phyloP scores from a whole-genome alignment of 306 rosid species.

The Cucurbita maxima region DNA sequence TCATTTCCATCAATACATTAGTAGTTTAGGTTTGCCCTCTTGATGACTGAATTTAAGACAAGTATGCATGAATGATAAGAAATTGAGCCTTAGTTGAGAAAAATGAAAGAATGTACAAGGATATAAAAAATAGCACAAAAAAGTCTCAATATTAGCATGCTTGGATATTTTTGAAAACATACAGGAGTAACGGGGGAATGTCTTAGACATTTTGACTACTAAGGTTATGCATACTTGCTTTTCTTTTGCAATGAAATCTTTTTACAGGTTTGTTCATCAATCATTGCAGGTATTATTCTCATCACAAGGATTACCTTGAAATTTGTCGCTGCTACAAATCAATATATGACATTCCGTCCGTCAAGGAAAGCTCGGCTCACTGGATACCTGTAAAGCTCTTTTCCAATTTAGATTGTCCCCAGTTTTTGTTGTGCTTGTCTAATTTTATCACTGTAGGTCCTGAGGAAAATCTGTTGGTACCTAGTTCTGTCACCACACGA shows the following conservation, averaged over 20 bases:
- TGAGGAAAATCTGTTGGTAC: slow-evolving; percentile 86
- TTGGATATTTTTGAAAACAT: background rate
- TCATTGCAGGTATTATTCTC: slow-evolving; percentile 50
- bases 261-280: slow-evolving; percentile 13
- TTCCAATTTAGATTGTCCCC: slow-evolving; percentile 8
- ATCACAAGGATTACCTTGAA: slow-evolving; percentile 73
- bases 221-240: background rate
- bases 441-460: slow-evolving; percentile 27
- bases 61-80: background rate
- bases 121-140: background rate
- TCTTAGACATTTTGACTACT: background rate
- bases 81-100: background rate
- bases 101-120: background rate
- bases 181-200: background rate
- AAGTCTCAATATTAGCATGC: background rate
- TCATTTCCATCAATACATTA: background rate
- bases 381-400: slow-evolving; percentile 49
- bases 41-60: background rate
- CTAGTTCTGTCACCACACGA: slow-evolving; percentile 70
- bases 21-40: background rate
- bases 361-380: slow-evolving; percentile 50
- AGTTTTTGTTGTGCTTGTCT: slow-evolving; percentile 7
- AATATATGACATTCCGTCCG: slow-evolving; percentile 70
- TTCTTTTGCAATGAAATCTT: background rate
- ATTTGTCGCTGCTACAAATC: slow-evolving; percentile 82